A percentile compares a stretch with the other conserved stretches of the same genome.
Evolutionary conservation across 2,329 filamentous ascomycete species (phyloP).

Genomic region (Aspergillus clavatus): DNA sequence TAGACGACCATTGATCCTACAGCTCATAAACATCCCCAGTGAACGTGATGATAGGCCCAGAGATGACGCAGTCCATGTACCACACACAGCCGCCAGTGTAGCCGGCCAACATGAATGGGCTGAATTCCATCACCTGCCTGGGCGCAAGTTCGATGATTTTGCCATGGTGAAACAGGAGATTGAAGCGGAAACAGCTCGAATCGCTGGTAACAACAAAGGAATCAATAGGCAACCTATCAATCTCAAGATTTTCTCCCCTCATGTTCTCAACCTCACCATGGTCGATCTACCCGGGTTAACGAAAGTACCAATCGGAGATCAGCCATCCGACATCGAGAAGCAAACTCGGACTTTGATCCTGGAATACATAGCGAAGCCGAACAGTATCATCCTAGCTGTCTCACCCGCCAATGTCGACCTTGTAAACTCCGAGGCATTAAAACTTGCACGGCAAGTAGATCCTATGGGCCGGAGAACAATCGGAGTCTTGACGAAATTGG

Average conservation of each 20-base stretch:
- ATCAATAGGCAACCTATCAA: slow-evolving; percentile 98
- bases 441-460: slow-evolving; percentile 94
- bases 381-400: slow-evolving; percentile 94
- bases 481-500: slow-evolving; percentile 92
- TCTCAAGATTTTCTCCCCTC: slow-evolving; percentile 94
- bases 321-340: slow-evolving; percentile 96
- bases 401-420: slow-evolving; percentile 97
- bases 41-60: slow-evolving; percentile 65
- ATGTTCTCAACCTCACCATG: slow-evolving; percentile 91
- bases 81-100: slow-evolving; percentile 73
- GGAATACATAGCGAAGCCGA: slow-evolving; percentile 98
- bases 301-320: slow-evolving; percentile 97
- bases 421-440: slow-evolving; percentile 95
- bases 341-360: slow-evolving; percentile 94
- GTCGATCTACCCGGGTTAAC: slow-evolving; percentile 95
- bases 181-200: slow-evolving; percentile 90
- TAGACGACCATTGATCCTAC: slow-evolving; percentile 85
- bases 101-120: slow-evolving; percentile 71
- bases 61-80: slow-evolving; percentile 60
- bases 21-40: slow-evolving; percentile 91
- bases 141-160: slow-evolving; percentile 86
- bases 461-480: slow-evolving; percentile 91
- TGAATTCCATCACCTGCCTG: slow-evolving; percentile 93
- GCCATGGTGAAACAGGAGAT: slow-evolving; percentile 92
- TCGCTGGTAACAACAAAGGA: slow-evolving; percentile 95